Evolutionary conservation across 2,329 filamentous ascomycete genomes (phyloP).

Genomic region (Hawksworthiomyces lignivorus): DNA sequence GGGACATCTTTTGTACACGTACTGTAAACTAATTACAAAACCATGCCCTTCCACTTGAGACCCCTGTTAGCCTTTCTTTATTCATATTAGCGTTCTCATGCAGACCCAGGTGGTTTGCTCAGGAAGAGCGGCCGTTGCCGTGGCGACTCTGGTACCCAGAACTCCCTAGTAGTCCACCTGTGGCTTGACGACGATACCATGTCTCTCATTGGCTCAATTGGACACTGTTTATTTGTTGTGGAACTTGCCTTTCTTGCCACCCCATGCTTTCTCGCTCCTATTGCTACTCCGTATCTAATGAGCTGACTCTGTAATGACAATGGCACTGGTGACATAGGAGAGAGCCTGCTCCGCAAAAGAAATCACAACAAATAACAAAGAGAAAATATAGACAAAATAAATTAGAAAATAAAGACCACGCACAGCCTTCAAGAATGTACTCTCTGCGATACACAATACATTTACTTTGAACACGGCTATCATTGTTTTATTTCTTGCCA

Average conservation of each 20-base stretch:
- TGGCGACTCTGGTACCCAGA: constrained; percentile 13
- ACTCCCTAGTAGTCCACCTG: background rate
- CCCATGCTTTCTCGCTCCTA: background rate
- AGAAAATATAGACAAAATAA: too few relatives aligned
- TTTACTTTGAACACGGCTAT: background rate
- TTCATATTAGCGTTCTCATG: too few relatives aligned
- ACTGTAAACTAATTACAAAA: too few relatives aligned
- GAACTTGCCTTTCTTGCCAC: background rate
- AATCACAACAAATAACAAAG: too few relatives aligned
- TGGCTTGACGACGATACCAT: constrained; percentile 7
- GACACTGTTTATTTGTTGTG: constrained; percentile 11
- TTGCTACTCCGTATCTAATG: constrained; percentile 7
- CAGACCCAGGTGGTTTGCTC: too few relatives aligned
- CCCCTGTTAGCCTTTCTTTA: too few relatives aligned
- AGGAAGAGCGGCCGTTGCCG: constrained; percentile 13
- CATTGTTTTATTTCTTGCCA: background rate
- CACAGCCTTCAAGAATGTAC: constrained; percentile 3
- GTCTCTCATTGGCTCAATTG: constrained; percentile 12
- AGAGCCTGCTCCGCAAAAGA: too few relatives aligned
- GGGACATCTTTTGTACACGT: too few relatives aligned
- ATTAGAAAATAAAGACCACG: too few relatives aligned
- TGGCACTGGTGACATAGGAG: too few relatives aligned
- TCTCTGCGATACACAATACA: too few relatives aligned
- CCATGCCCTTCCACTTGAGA: too few relatives aligned
- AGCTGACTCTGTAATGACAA: constrained; percentile 4